phyloP scores from a whole-genome alignment of 2,329 filamentous ascomycete species.

The Calonectria henricotiae region DNA sequence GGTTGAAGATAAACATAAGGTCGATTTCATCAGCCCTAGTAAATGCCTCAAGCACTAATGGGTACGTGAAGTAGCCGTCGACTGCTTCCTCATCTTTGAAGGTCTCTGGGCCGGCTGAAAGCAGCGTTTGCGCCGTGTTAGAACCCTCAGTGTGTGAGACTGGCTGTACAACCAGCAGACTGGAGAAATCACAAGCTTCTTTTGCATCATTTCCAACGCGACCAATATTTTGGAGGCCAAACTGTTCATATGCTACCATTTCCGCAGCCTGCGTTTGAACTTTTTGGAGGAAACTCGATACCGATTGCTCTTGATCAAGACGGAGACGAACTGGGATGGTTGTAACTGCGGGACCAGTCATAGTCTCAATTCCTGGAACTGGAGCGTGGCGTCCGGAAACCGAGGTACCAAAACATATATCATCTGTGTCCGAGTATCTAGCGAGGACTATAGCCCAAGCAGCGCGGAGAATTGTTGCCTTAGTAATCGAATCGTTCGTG shows the following conservation, averaged over 20 bases:
- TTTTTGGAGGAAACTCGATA: neutral
- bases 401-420: conserved; percentile 22
- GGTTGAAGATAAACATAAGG: conserved; percentile 28
- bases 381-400: conserved; percentile 29
- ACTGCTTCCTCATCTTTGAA: conserved; percentile 17
- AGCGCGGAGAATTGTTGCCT: conserved; percentile 16
- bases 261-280: conserved; percentile 6
- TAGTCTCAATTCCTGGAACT: conserved; percentile 11
- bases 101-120: conserved; percentile 32
- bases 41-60: conserved; percentile 14
- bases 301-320: neutral
- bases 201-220: neutral
- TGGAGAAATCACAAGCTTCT: conserved; percentile 21
- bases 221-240: conserved; percentile 3
- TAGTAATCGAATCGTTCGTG: conserved; percentile 18
- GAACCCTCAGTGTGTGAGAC: conserved; percentile 12
- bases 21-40: neutral
- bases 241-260: conserved; percentile 14
- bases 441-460: conserved; percentile 31
- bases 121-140: neutral
- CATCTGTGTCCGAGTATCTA: conserved; percentile 16
- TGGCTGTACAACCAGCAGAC: conserved; percentile 8
- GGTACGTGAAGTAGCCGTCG: conserved; percentile 25
- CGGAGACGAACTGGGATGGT: conserved; percentile 11
- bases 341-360: conserved; percentile 14